Evolutionary conservation across 768 basidiomycete species (phyloP).

Genomic region (Boletus subparvulus): DNA sequence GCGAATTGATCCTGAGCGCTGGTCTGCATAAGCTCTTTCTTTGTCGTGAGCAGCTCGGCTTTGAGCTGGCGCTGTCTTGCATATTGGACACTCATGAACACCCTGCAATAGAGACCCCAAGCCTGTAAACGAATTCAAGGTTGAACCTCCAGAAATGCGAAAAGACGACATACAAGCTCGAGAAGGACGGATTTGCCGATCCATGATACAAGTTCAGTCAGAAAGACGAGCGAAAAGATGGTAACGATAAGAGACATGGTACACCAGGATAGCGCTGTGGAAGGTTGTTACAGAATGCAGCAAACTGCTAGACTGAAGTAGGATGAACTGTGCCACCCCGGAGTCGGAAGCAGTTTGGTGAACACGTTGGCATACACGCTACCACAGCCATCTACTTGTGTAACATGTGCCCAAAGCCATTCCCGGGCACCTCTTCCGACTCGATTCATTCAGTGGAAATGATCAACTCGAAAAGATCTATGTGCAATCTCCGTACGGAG

Average conservation of each 20-base stretch:
- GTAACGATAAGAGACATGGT: slow-evolving; percentile 77
- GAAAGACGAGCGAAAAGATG: slow-evolving; percentile 78
- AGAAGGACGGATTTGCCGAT: slow-evolving; percentile 83
- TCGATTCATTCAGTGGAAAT: too few species aligned
- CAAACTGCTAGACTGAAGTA: background rate
- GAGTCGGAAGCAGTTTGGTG: background rate
- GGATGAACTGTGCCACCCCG: background rate
- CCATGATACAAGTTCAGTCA: slow-evolving; percentile 86
- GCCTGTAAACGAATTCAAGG: slow-evolving; percentile 45
- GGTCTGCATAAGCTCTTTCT: slow-evolving; percentile 83
- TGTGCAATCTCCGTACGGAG: too few species aligned
- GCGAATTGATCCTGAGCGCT: slow-evolving; percentile 98
- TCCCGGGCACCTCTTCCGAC: background rate
- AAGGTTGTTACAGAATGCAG: slow-evolving; percentile 6
- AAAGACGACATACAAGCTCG: slow-evolving; percentile 60
- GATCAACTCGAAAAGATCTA: too few species aligned
- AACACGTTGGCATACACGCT: slow-evolving; percentile 21
- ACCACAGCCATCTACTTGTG: too few species aligned
- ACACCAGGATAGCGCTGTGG: slow-evolving; percentile 2
- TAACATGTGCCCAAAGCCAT: background rate
- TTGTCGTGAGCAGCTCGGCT: slow-evolving; percentile 72
- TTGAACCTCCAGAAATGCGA: slow-evolving; percentile 1
- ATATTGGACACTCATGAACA: slow-evolving; percentile 58
- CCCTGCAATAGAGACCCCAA: slow-evolving; percentile 65
- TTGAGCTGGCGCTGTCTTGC: slow-evolving; percentile 71